Evolutionary conservation across 169 alveolate species (phyloP).

Genomic region (Theileria orientalis): DNA sequence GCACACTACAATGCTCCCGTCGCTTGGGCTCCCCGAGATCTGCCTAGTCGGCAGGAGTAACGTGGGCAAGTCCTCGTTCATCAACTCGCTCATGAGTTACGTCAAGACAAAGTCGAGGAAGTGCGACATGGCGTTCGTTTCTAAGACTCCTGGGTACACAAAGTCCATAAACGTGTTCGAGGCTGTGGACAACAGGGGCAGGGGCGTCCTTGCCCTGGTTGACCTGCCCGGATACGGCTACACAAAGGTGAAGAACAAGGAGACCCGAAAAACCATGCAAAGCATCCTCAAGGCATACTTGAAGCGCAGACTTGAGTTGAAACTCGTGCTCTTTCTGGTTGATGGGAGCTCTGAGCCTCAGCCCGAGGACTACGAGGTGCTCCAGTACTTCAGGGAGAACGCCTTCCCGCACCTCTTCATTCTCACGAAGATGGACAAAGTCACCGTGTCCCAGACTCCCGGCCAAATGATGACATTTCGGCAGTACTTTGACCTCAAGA

Average conservation of each 20-base stretch:
- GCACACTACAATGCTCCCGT: constrained; percentile 56
- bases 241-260: constrained; percentile 46
- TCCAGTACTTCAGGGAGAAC: constrained; percentile 17
- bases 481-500: constrained; percentile 37
- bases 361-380: constrained; percentile 31
- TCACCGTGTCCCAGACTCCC: constrained; percentile 41
- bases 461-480: constrained; percentile 52
- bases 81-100: constrained; percentile 61
- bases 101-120: constrained; percentile 35
- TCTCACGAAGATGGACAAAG: constrained; percentile 65
- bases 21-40: constrained; percentile 46
- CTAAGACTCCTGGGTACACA: constrained; percentile 68
- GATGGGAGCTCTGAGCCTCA: constrained; percentile 55
- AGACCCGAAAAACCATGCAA: constrained; percentile 51
- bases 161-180: constrained; percentile 63
- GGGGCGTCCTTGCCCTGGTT: constrained; percentile 46
- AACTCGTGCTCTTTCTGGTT: constrained; percentile 54
- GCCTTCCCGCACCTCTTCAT: constrained; percentile 44
- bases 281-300: constrained; percentile 61
- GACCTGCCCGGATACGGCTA: constrained; percentile 68
- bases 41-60: constrained; percentile 65
- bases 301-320: constrained; percentile 57
- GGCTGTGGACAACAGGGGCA: constrained; percentile 55
- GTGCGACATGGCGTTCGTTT: constrained; percentile 59
- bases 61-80: constrained; percentile 67